phyloP scores from a whole-genome alignment of 768 basidiomycete species.

The Podaxis rugospora region DNA sequence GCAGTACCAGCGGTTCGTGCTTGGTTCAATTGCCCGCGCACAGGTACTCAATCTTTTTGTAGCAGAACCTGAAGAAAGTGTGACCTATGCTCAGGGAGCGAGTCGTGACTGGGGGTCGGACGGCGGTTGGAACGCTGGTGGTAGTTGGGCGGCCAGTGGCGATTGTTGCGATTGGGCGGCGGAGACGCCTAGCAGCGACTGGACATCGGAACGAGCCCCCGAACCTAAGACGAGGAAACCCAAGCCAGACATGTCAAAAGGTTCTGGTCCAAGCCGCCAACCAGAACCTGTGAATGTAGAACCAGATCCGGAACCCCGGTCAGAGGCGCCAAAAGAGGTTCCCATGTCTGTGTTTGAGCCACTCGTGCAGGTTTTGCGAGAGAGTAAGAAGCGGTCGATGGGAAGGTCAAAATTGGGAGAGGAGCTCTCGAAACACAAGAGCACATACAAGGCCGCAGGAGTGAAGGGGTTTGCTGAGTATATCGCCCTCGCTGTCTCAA shows the following conservation, averaged over 20 bases:
- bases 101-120: background rate
- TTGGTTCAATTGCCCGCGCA: background rate
- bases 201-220: background rate
- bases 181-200: background rate
- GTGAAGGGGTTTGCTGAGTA: conserved; percentile 10
- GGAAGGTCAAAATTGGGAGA: conserved; percentile 2
- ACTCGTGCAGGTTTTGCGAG: background rate
- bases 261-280: background rate
- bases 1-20: background rate
- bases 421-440: background rate
- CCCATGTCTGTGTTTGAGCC: background rate
- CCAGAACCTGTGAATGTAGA: background rate
- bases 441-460: conserved; percentile 7
- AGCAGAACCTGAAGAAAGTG: background rate
- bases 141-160: background rate
- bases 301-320: background rate
- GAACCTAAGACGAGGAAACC: background rate
- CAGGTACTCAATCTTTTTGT: background rate
- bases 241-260: background rate
- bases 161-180: background rate
- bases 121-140: background rate
- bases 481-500: conserved; percentile 6
- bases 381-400: background rate
- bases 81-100: background rate
- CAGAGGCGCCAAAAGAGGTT: background rate